phyloP scores from a whole-genome alignment of 1,284 basidiomycete species.

The Amylostereum chailletii region DNA sequence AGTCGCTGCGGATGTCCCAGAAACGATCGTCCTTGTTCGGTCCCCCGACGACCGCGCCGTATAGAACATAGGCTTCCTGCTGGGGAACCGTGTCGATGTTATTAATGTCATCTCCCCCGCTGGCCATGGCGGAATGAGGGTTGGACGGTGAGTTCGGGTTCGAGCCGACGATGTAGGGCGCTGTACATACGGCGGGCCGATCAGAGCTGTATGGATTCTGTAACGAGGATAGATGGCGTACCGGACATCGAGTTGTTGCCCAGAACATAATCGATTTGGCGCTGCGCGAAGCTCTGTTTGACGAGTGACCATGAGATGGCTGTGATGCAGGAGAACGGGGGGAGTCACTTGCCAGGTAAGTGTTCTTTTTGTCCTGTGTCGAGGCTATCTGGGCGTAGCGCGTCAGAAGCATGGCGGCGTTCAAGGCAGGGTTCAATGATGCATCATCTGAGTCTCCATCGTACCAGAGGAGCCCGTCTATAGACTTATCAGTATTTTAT shows the following conservation, averaged over 20 bases:
- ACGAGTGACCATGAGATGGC: neutral
- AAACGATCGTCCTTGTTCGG: slow-evolving; percentile 71
- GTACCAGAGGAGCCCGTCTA: slow-evolving; percentile 76
- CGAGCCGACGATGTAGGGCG: slow-evolving; percentile 74
- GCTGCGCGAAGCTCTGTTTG: slow-evolving; percentile 55
- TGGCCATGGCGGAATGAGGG: slow-evolving; percentile 82
- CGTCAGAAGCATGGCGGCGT: slow-evolving; percentile 74
- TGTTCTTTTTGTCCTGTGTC: slow-evolving; percentile 41
- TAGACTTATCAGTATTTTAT: neutral
- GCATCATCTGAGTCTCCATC: slow-evolving; percentile 72
- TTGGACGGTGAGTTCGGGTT: slow-evolving; percentile 88
- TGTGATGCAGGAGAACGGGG: slow-evolving; percentile 8
- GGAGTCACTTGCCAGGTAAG: slow-evolving; percentile 45
- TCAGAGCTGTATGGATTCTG: neutral
- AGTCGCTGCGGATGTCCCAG: slow-evolving; percentile 81
- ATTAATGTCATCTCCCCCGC: slow-evolving; percentile 65
- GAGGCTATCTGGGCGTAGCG: slow-evolving; percentile 73
- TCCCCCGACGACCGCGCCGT: slow-evolving; percentile 85
- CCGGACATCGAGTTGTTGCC: slow-evolving; percentile 85
- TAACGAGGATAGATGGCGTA: slow-evolving; percentile 18
- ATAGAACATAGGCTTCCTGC: slow-evolving; percentile 68
- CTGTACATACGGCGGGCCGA: slow-evolving; percentile 21
- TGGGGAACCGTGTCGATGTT: slow-evolving; percentile 68
- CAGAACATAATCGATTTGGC: slow-evolving; percentile 74
- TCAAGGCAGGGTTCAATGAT: slow-evolving; percentile 81